Evolutionary conservation across 257 asterid genomes (phyloP).

Genomic region (Fraxinus americana): DNA sequence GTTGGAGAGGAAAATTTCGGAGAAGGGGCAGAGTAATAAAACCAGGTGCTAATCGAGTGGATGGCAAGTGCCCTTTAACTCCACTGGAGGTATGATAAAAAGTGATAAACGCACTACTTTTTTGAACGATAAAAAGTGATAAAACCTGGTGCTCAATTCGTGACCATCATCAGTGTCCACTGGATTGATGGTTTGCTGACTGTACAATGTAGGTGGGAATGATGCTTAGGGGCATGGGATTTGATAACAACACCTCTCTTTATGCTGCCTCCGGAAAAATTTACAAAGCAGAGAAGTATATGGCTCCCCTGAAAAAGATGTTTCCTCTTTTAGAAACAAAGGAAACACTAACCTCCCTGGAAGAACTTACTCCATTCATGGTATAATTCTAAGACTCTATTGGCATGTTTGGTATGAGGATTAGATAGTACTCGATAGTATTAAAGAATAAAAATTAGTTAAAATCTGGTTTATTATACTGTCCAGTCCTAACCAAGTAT

Average conservation of each 20-base stretch:
- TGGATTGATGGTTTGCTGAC: neutral
- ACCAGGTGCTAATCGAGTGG: constrained; percentile 91
- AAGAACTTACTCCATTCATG: constrained; percentile 83
- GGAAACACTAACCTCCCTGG: constrained; percentile 70
- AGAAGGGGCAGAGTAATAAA: constrained; percentile 88
- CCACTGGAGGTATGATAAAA: constrained; percentile 81
- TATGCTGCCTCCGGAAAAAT: constrained; percentile 97
- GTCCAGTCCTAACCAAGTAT: too few species aligned
- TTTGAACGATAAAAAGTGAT: too few species aligned
- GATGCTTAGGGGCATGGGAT: constrained; percentile 99
- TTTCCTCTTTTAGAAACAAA: constrained; percentile 82
- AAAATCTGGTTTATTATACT: neutral
- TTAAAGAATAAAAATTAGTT: neutral
- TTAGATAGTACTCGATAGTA: neutral
- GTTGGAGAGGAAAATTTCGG: constrained; percentile 97
- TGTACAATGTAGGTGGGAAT: constrained; percentile 74
- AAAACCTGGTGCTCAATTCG: neutral
- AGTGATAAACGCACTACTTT: neutral
- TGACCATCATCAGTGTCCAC: neutral
- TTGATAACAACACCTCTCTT: constrained; percentile 77
- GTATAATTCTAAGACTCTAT: constrained; percentile 35
- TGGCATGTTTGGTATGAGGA: neutral
- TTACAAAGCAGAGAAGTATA: constrained; percentile 79
- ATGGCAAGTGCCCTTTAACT: constrained; percentile 95
- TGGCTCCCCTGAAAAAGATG: constrained; percentile 97